Percentiles rank a stretch among this genome's conserved stretches.
Evolutionary conservation across 2,329 filamentous ascomycete species (phyloP).

Genomic region (Cytospora piceae): DNA sequence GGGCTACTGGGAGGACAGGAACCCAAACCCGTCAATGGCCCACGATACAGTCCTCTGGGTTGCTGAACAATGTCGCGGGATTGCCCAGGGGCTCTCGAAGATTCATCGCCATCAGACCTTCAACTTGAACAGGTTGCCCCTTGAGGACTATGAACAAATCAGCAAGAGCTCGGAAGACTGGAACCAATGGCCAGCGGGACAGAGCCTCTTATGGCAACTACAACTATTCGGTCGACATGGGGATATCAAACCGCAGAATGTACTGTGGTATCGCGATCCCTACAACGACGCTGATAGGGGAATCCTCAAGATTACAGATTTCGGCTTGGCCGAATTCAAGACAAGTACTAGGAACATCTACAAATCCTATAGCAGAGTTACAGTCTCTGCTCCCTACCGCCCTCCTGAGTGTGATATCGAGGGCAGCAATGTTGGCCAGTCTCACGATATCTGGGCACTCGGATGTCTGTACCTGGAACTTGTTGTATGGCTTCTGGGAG

Average conservation of each 20-base stretch:
- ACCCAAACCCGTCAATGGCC: neutral
- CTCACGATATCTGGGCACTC: conserved; percentile 15
- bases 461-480: conserved; percentile 9
- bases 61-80: conserved; percentile 8
- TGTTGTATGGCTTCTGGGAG: neutral
- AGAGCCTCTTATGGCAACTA: neutral
- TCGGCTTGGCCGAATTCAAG: conserved; percentile 8
- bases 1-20: conserved; percentile 10
- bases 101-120: neutral
- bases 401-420: neutral
- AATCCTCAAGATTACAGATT: neutral
- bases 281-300: no score
- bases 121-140: neutral
- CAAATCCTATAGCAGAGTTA: neutral
- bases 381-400: neutral
- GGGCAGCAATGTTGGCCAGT: neutral
- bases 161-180: no score
- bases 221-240: conserved; percentile 6
- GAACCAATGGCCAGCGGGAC: no score
- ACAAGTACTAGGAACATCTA: neutral
- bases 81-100: neutral
- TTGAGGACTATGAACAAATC: neutral
- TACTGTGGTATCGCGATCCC: neutral
- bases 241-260: conserved; percentile 12
- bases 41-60: conserved; percentile 1